Conservation (phyloP, 2,329 filamentous ascomycete genomes). For the Aspergillus tubingensis region DNA sequence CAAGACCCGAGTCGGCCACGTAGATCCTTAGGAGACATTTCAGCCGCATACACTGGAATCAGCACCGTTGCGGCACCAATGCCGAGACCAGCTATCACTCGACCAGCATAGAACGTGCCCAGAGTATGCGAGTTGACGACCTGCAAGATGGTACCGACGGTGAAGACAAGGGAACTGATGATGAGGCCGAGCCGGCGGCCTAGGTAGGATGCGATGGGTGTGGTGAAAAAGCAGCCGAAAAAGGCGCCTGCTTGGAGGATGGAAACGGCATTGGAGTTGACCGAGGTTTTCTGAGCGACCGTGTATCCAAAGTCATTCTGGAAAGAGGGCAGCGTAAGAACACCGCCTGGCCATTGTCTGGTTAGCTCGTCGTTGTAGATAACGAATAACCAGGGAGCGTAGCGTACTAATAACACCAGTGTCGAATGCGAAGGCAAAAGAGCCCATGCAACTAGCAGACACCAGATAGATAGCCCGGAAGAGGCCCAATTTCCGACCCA, state of each 20-base stretch:
- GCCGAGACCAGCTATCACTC: constrained; percentile 50
- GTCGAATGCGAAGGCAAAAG: constrained; percentile 44
- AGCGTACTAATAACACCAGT: constrained; percentile 39
- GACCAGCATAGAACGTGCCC: constrained; percentile 48
- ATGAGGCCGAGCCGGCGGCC: constrained; percentile 50
- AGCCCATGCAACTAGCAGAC: constrained; percentile 41
- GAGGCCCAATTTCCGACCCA: constrained; percentile 38
- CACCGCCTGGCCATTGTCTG: constrained; percentile 37
- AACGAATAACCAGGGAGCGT: not conserved
- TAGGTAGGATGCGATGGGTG: constrained; percentile 47
- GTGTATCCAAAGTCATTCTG: constrained; percentile 42
- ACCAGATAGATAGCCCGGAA: constrained; percentile 41
- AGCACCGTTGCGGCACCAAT: constrained; percentile 48
- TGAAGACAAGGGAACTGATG: constrained; percentile 45
- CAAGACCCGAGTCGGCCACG: constrained; percentile 43
- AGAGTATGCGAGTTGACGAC: constrained; percentile 49
- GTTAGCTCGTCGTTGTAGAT: not conserved
- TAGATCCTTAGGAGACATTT: constrained; percentile 46
- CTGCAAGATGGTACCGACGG: constrained; percentile 46
- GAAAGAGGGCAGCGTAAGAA: constrained; percentile 49
- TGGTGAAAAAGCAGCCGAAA: constrained; percentile 53
- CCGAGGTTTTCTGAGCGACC: constrained; percentile 41
- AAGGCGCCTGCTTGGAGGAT: constrained; percentile 56
- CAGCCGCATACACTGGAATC: constrained; percentile 45
- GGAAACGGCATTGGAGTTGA: constrained; percentile 52